A percentile compares a stretch with the other conserved stretches of the same genome.
Conservation (phyloP, 345 rosid genomes). For the Pistacia vera region DNA sequence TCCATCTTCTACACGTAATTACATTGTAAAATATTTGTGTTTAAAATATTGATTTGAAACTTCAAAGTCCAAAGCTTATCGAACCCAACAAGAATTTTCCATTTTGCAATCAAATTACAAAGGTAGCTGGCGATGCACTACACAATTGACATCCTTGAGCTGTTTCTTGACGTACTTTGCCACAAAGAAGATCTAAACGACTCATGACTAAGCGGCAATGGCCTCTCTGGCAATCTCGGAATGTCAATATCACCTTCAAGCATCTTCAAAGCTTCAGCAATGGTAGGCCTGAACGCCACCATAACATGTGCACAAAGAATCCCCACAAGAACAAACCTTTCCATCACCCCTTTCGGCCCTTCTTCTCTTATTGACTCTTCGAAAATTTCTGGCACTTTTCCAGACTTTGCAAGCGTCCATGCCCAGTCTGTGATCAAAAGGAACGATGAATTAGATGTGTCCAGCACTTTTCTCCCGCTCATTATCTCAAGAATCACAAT, state of each 20-base stretch:
- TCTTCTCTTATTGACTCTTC: slow-evolving; percentile 46
- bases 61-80: too few species aligned
- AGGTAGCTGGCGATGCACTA: neutral
- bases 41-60: too few species aligned
- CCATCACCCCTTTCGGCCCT: slow-evolving; percentile 57
- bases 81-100: too few species aligned
- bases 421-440: slow-evolving; percentile 64
- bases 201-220: slow-evolving; percentile 58
- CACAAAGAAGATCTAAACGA: slow-evolving; percentile 34
- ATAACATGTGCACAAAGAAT: slow-evolving; percentile 66
- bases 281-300: slow-evolving; percentile 63
- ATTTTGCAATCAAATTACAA: too few species aligned
- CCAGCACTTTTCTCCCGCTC: slow-evolving; percentile 59
- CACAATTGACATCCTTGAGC: slow-evolving; percentile 16
- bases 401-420: slow-evolving; percentile 46
- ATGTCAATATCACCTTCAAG: slow-evolving; percentile 64
- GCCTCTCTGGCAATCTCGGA: slow-evolving; percentile 61
- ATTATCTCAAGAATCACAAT: slow-evolving; percentile 55
- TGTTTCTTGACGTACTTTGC: slow-evolving; percentile 13
- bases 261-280: slow-evolving; percentile 57
- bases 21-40: too few species aligned
- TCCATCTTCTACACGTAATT: neutral
- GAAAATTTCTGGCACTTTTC: slow-evolving; percentile 35
- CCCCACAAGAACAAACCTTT: slow-evolving; percentile 66
- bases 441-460: slow-evolving; percentile 39